Percentiles rank a stretch among this genome's conserved stretches.
Evolutionary conservation across 768 basidiomycete species (phyloP).

Genomic region (Pleurotus salmoneostramineus): DNA sequence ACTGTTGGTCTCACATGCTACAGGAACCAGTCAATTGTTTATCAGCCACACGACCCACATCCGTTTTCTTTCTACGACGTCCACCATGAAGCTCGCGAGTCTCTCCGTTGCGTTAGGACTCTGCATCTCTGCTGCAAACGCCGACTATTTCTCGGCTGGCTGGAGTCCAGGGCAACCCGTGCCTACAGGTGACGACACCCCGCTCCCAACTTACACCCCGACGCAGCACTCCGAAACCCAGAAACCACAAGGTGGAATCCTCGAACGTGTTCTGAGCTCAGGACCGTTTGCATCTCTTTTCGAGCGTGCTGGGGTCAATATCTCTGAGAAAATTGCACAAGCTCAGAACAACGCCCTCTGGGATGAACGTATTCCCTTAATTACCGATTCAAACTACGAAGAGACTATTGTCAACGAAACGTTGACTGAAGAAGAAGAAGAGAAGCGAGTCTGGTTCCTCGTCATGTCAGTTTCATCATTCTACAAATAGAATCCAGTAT

Average conservation of each 20-base stretch:
- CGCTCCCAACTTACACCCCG: conserved; percentile 17
- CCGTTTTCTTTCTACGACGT: conserved; percentile 12
- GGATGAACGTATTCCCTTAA: conserved; percentile 72
- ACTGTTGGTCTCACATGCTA: conserved; percentile 1
- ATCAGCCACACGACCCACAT: not conserved
- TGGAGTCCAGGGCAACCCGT: conserved; percentile 74
- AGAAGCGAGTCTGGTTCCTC: conserved; percentile 71
- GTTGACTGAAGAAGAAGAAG: conserved; percentile 59
- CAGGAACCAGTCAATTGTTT: not conserved
- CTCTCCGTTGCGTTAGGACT: conserved; percentile 29
- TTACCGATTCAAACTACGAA: conserved; percentile 80
- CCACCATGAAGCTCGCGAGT: conserved; percentile 49
- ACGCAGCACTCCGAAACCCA: conserved; percentile 12
- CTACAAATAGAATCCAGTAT: conserved; percentile 7
- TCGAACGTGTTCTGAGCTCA: conserved; percentile 40
- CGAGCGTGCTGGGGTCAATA: conserved; percentile 61
- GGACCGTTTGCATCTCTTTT: conserved; percentile 54
- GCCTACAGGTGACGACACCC: conserved; percentile 10
- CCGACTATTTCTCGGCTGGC: conserved; percentile 79
- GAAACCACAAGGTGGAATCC: conserved; percentile 20
- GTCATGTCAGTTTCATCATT: conserved; percentile 53
- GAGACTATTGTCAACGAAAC: conserved; percentile 70
- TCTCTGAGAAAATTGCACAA: conserved; percentile 48
- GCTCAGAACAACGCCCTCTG: conserved; percentile 39
- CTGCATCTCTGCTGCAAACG: conserved; percentile 36